Conservation (phyloP, 2,329 filamentous ascomycete genomes). For the Paraphaeosphaeria sporulosa region DNA sequence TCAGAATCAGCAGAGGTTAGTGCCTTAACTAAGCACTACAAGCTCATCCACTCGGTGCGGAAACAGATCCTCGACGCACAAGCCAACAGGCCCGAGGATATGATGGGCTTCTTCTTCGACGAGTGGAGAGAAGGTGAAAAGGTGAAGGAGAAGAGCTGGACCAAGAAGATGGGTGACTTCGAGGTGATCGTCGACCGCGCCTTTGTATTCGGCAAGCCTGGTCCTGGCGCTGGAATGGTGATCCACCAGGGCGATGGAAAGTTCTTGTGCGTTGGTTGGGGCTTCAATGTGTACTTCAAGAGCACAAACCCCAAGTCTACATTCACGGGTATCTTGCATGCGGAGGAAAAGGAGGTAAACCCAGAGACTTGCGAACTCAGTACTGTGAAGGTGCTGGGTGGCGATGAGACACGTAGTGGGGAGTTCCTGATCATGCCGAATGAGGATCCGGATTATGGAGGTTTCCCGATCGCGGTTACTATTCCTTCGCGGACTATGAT, state of each 20-base stretch:
- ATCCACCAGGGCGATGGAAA: conserved; percentile 49
- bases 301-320: conserved; percentile 35
- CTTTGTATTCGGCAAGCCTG: conserved; percentile 57
- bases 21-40: conserved; percentile 52
- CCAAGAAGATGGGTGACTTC: conserved; percentile 45
- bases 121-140: conserved; percentile 39
- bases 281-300: conserved; percentile 52
- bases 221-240: conserved; percentile 53
- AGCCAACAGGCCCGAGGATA: conserved; percentile 32
- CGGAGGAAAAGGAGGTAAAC: conserved; percentile 53
- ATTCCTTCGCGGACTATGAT: conserved; percentile 58
- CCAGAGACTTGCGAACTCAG: conserved; percentile 46
- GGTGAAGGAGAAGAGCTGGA: conserved; percentile 40
- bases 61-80: conserved; percentile 53
- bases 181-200: conserved; percentile 52
- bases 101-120: conserved; percentile 56
- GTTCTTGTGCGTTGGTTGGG: conserved; percentile 57
- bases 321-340: conserved; percentile 55
- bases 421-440: conserved; percentile 63
- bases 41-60: conserved; percentile 46
- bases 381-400: conserved; percentile 51
- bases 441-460: conserved; percentile 64
- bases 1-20: conserved; percentile 45
- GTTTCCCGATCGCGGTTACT: conserved; percentile 63
- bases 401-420: conserved; percentile 59